These are phyloP conservation scores for Eucalyptus sp. DNA, from an alignment of 345 rosid species.

Conservation along the genomic window DNA sequence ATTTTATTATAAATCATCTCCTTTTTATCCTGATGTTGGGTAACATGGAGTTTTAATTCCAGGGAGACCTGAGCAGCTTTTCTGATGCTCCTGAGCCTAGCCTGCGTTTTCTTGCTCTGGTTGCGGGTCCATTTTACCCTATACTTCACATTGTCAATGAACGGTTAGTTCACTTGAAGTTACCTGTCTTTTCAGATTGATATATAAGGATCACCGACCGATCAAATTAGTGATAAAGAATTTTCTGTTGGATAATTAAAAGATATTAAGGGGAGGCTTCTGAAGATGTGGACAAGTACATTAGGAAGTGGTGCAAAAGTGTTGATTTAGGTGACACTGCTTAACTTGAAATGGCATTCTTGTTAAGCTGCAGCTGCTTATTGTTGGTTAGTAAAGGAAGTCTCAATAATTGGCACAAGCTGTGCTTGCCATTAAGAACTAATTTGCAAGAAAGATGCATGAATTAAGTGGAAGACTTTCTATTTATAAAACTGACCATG, in stretches of 20 bases:
- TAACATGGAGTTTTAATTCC: constrained; percentile 2
- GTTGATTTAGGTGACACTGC: not conserved
- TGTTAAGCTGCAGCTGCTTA: not conserved
- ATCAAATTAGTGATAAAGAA: not conserved
- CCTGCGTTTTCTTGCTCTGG: constrained; percentile 63
- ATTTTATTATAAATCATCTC: not conserved
- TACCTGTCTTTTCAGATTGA: not conserved
- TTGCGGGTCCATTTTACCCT: constrained; percentile 69
- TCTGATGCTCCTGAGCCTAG: constrained; percentile 46
- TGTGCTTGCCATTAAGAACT: not conserved
- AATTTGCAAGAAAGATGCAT: not conserved
- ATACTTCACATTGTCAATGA: constrained; percentile 55
- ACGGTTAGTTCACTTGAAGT: constrained; percentile 31
- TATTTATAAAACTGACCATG: not conserved
- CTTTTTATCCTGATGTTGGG: not conserved
- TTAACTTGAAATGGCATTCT: not conserved
- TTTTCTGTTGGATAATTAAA: not conserved
- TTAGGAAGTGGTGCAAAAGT: not conserved
- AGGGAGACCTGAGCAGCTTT: constrained; percentile 55
- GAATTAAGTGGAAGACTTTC: not conserved
- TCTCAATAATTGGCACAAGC: not conserved
- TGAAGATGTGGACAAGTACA: not conserved
- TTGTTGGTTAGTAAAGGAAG: not conserved
- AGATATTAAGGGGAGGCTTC: not conserved
- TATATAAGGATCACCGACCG: not conserved